These are phyloP conservation scores for Penicillium manginii DNA, from an alignment of 495 filamentous ascomycete species.

Conservation along the genomic window DNA sequence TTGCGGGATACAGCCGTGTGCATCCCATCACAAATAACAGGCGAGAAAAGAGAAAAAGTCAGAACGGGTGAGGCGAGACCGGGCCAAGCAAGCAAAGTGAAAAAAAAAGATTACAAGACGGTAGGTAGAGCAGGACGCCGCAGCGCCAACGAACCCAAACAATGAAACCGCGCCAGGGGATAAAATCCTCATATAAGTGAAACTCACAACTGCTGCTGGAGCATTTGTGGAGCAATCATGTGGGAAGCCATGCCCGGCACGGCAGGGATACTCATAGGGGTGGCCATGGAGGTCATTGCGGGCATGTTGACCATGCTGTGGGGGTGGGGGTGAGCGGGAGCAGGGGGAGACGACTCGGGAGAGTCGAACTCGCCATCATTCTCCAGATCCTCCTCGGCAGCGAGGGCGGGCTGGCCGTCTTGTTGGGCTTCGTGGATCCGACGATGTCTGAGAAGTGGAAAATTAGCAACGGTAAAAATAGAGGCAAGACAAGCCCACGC, in stretches of 20 bases:
- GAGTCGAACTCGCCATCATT: constrained; percentile 75
- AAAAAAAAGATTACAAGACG: constrained; percentile 6
- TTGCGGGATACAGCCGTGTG: constrained; percentile 1
- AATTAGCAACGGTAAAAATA: constrained; percentile 11
- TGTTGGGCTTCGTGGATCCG: constrained; percentile 86
- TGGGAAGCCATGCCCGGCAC: constrained; percentile 45
- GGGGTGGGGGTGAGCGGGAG: constrained; percentile 39
- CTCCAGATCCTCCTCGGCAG: constrained; percentile 77
- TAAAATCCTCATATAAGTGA: neutral
- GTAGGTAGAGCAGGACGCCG: constrained; percentile 4
- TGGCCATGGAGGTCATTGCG: constrained; percentile 44
- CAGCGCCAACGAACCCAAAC: constrained; percentile 22
- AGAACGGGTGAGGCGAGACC: neutral
- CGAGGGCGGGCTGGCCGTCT: constrained; percentile 64
- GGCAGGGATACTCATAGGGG: constrained; percentile 42
- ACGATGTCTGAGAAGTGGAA: constrained; percentile 68
- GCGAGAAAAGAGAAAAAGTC: constrained; percentile 15
- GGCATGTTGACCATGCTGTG: constrained; percentile 36
- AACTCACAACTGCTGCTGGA: constrained; percentile 51
- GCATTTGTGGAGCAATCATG: constrained; percentile 50
- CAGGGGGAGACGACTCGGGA: constrained; percentile 63
- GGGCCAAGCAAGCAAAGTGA: constrained; percentile 6
- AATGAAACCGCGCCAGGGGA: constrained; percentile 10
- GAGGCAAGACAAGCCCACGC: neutral
- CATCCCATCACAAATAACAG: constrained; percentile 4